Conservation (phyloP, 228 moss, liverwort and hornwort genomes). For the Sphagnum fallax region DNA sequence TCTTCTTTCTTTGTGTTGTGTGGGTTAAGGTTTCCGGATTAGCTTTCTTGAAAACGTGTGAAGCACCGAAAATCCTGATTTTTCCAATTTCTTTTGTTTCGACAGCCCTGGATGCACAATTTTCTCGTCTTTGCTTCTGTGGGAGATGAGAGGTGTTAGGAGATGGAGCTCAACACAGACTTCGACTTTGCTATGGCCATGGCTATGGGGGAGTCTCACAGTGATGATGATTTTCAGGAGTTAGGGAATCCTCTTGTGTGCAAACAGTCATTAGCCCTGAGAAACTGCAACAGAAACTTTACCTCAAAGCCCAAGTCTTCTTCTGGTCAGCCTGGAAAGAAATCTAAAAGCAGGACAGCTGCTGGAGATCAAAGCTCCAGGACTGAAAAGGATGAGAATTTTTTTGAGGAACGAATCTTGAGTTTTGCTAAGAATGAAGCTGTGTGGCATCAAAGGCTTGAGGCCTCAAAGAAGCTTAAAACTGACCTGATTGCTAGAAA, state of each 20-base stretch:
- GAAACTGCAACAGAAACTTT: conserved; percentile 14
- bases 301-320: not conserved
- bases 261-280: conserved; percentile 42
- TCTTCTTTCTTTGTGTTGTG: too few species aligned
- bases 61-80: too few species aligned
- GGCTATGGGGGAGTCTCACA: conserved; percentile 43
- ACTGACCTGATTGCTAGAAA: not conserved
- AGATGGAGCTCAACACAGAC: conserved; percentile 32
- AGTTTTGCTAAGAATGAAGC: not conserved
- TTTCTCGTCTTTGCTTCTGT: too few species aligned
- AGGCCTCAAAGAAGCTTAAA: not conserved
- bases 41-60: too few species aligned
- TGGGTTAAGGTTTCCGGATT: too few species aligned
- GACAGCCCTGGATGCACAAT: too few species aligned
- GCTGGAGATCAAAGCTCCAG: conserved; percentile 8
- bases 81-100: too few species aligned
- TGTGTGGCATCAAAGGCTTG: not conserved
- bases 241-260: conserved; percentile 20
- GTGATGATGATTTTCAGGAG: conserved; percentile 65
- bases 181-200: conserved; percentile 63
- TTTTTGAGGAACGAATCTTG: conserved; percentile 2
- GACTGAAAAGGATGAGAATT: not conserved
- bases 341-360: not conserved
- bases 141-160: not conserved
- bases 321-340: not conserved